phyloP scores from a whole-genome alignment of 345 rosid species.

The Linum lewisii region DNA sequence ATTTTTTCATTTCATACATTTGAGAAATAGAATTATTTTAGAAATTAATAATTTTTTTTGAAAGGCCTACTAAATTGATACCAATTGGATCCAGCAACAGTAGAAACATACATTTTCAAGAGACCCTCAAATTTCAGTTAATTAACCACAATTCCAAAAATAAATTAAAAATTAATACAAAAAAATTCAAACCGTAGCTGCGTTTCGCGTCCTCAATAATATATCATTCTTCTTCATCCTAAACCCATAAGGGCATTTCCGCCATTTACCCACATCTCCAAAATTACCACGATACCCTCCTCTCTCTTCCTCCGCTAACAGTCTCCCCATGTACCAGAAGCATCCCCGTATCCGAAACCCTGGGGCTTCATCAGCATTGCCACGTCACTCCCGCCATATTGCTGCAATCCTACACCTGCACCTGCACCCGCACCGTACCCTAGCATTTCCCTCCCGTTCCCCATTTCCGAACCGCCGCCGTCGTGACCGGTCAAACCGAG shows the following conservation, averaged over 20 bases:
- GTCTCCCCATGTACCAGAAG: conserved; percentile 32
- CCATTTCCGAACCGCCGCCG: conserved; percentile 11
- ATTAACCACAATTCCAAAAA: too few species aligned
- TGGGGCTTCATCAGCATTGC: conserved; percentile 33
- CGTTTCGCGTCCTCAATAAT: background rate
- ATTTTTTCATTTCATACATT: too few species aligned
- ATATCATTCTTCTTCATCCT: background rate
- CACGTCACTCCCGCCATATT: conserved; percentile 31
- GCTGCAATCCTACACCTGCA: conserved; percentile 41
- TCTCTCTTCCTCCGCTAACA: conserved; percentile 6
- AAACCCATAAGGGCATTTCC: background rate
- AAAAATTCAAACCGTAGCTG: background rate
- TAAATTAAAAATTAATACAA: background rate
- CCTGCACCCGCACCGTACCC: conserved; percentile 37
- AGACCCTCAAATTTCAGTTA: too few species aligned
- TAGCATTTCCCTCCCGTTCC: conserved; percentile 32
- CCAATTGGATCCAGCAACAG: too few species aligned
- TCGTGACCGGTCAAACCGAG: conserved; percentile 48
- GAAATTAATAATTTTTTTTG: too few species aligned
- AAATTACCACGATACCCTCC: conserved; percentile 13
- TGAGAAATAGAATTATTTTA: too few species aligned
- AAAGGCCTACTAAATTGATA: too few species aligned
- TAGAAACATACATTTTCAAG: too few species aligned
- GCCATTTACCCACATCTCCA: background rate
- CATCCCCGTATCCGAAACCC: conserved; percentile 28